A percentile compares a stretch with the other conserved stretches of the same genome.
phyloP scores from a whole-genome alignment of 352 stramenopile genomes.

The Phytophthora brassicae region DNA sequence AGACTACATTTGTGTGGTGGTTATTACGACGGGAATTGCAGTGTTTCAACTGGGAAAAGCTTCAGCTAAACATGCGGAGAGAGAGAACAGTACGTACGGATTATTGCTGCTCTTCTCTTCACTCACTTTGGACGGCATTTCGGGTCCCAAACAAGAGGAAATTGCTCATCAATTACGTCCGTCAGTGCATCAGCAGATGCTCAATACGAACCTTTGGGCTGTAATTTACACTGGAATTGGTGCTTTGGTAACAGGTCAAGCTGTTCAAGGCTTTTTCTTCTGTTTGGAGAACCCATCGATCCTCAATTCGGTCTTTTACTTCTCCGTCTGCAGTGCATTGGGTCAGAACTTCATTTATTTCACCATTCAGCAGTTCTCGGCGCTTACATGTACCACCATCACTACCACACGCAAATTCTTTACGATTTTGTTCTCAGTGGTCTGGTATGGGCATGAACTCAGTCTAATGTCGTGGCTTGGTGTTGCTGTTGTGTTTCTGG shows the following conservation, averaged over 20 bases:
- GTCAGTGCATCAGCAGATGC: constrained; percentile 90
- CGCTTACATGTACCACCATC: constrained; percentile 98
- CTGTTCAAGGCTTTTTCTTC: constrained; percentile 72
- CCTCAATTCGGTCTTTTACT: constrained; percentile 89
- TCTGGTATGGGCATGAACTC: constrained; percentile 95
- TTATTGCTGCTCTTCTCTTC: constrained; percentile 90
- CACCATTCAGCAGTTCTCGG: constrained; percentile 97
- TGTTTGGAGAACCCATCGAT: constrained; percentile 85
- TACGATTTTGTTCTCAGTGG: constrained; percentile 97
- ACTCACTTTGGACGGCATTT: constrained; percentile 95
- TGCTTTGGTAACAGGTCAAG: constrained; percentile 75
- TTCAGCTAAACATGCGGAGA: constrained; percentile 64
- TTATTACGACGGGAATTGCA: constrained; percentile 90
- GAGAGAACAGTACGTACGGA: constrained; percentile 91
- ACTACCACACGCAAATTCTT: constrained; percentile 99
- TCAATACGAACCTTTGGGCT: constrained; percentile 90
- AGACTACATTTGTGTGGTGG: constrained; percentile 90
- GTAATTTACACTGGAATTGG: constrained; percentile 83
- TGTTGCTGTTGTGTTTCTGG: constrained; percentile 91
- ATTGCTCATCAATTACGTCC: constrained; percentile 72
- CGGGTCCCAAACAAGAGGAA: constrained; percentile 95
- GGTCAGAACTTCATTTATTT: constrained; percentile 99
- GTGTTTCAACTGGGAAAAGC: constrained; percentile 89
- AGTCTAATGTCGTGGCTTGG: constrained; percentile 90
- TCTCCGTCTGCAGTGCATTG: constrained; percentile 94